These are phyloP conservation scores for Neurospora sp. DNA, from an alignment of 495 filamentous ascomycete species.

Conservation along the genomic window DNA sequence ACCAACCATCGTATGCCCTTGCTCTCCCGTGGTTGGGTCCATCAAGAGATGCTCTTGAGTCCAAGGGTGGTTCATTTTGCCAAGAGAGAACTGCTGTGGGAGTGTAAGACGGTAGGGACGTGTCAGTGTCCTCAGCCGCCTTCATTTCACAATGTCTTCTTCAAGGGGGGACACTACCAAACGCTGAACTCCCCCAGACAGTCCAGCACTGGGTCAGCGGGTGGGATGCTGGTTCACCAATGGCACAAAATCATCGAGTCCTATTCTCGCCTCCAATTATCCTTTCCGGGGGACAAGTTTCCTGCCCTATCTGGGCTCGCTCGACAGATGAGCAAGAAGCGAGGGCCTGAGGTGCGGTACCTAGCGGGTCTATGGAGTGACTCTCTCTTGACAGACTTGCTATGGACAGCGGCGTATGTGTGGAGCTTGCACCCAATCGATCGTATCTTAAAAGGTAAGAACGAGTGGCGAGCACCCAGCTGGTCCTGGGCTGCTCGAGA, in stretches of 20 bases:
- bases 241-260: conserved; percentile 9
- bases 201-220: not conserved
- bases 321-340: not conserved
- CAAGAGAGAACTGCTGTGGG: conserved; percentile 2
- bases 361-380: conserved; percentile 6
- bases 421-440: not conserved
- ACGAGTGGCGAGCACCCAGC: conserved; percentile 4
- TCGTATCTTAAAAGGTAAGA: not conserved
- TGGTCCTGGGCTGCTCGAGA: conserved; percentile 9
- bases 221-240: not conserved
- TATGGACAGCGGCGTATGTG: conserved; percentile 1
- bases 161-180: not conserved
- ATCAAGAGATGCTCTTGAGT: conserved; percentile 1
- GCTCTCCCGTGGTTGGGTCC: not conserved
- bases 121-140: not conserved
- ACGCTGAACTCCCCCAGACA: not conserved
- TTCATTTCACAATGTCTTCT: not conserved
- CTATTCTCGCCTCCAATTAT: conserved; percentile 4
- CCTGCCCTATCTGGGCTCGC: conserved; percentile 7
- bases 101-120: conserved; percentile 1
- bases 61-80: not conserved
- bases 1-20: conserved; percentile 1
- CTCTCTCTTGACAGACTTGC: conserved; percentile 1
- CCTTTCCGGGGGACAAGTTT: conserved; percentile 3
- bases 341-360: not conserved